A percentile compares a stretch with the other conserved stretches of the same genome.
Conservation (phyloP, 2,329 filamentous ascomycete genomes). For the Catunica adiposa region DNA sequence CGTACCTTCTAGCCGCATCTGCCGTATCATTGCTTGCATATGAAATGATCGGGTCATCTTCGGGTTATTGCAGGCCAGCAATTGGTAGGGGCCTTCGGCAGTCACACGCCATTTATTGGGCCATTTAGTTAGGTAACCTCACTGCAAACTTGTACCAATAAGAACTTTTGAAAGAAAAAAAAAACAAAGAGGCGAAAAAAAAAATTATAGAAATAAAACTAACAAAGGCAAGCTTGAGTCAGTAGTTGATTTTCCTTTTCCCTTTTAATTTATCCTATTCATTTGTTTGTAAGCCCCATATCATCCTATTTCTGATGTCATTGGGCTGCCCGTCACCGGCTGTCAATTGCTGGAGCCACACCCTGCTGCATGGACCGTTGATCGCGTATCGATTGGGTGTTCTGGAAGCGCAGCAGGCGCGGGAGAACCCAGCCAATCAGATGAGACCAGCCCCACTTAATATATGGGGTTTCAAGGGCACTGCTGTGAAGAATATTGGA, state of each 20-base stretch:
- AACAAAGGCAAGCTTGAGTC: no score
- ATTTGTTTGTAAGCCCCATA: not conserved
- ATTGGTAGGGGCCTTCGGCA: slow-evolving; percentile 2
- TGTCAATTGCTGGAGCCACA: slow-evolving; percentile 4
- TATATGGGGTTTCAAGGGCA: not conserved
- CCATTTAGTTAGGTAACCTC: not conserved
- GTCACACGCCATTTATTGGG: not conserved
- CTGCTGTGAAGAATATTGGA: not conserved
- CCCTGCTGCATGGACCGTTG: slow-evolving; percentile 6
- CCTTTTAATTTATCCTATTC: not conserved
- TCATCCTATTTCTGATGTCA: not conserved
- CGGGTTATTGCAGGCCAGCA: slow-evolving; percentile 3
- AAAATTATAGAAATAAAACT: not conserved
- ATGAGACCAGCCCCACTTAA: slow-evolving; percentile 3
- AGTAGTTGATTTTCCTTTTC: not conserved
- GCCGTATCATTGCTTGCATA: not conserved
- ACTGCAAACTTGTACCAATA: no score
- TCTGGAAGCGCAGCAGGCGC: slow-evolving; percentile 13
- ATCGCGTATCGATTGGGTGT: slow-evolving; percentile 9
- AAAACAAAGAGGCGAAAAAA: not conserved
- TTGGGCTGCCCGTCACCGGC: not conserved
- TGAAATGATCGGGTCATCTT: slow-evolving; percentile 6
- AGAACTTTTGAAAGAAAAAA: no score
- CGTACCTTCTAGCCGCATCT: not conserved
- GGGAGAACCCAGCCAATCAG: slow-evolving; percentile 8